phyloP scores from a whole-genome alignment of 805 yeast species.

The Metschnikowia cerradonensis region DNA sequence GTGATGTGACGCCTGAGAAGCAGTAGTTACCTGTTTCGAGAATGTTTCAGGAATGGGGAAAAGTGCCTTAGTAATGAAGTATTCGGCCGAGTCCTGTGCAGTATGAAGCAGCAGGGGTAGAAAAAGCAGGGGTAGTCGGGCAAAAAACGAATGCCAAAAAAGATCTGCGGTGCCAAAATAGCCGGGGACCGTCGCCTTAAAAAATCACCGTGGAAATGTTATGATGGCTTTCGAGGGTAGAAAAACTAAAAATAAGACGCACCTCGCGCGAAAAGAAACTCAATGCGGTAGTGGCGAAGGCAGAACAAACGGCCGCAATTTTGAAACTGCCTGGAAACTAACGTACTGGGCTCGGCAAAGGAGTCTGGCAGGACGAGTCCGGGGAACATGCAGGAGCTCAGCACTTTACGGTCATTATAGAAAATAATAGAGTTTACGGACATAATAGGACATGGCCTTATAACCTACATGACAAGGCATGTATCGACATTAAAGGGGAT shows the following conservation, averaged over 20 bases:
- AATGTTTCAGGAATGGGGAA: background rate
- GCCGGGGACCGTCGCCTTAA: background rate
- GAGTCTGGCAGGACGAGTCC: background rate
- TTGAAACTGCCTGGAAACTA: background rate
- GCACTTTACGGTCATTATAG: too few relatives aligned
- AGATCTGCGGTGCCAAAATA: background rate
- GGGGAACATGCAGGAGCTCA: too few relatives aligned
- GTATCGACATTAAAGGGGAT: too few relatives aligned
- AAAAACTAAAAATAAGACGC: constrained; percentile 2
- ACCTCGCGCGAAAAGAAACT: constrained; percentile 2
- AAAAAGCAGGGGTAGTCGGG: background rate
- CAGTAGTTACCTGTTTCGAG: background rate
- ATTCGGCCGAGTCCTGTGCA: background rate
- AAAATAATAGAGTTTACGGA: too few relatives aligned
- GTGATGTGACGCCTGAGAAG: background rate
- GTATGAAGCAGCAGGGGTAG: background rate
- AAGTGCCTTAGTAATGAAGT: background rate
- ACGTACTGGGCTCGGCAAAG: background rate
- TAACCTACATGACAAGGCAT: too few relatives aligned
- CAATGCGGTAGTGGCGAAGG: background rate
- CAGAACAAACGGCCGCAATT: background rate
- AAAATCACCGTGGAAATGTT: background rate
- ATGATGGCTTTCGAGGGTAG: background rate
- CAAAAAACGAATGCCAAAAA: background rate
- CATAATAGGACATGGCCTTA: too few relatives aligned